Base-by-base conservation (phyloP, 805 yeast species). In the Metschnikowia amazonensis region DNA sequence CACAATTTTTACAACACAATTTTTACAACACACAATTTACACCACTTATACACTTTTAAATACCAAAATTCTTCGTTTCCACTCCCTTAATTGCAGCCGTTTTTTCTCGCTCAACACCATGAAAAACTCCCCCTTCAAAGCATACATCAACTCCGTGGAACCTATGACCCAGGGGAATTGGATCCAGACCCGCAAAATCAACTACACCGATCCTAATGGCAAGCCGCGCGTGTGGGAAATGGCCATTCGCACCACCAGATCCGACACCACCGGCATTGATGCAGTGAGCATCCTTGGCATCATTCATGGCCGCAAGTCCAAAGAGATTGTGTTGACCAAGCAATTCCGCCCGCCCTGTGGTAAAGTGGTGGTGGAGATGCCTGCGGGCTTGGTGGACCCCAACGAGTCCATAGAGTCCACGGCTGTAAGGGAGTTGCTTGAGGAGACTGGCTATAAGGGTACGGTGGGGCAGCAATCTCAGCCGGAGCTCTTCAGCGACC, bases 311-410 rank as follows among this genome's bases (percentile, higher is more conserved):
- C 76, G 75, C 17, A 76, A 81, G 3, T 28, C 46, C 11, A 53
- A 53, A 1, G 52, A 56, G 23, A 58, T 79, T 23, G 75, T 89
- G 6, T 68, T 94, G 14, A 92, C 88, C 60, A 88, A 87, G 60
- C 99, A 92, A 63, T 92, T 85, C 68, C 76, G 99, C 46, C 97
- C 98, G 1, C 98, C 99, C 1, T 86, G 85, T 3, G 84, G 77
- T 43, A 92, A 89, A 16, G 88, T 92, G 6, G 84, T 95, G 59
- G 81, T 92, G 50, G 99, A 92, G 65, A 76, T 90, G 62, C 99
- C 99, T 1, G 99, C 99, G 0, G 99, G 99, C 0, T 71, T 92
- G 51, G 77, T 94, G 34, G 99, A 92, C 63, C 88, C 90, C 1
- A 76, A 79, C 43, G 98, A 94, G 63, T 63, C 83, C 1, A 65